Base-by-base conservation (phyloP, 1,284 basidiomycete genomes). In the Taiwanofungus camphoratus region DNA sequence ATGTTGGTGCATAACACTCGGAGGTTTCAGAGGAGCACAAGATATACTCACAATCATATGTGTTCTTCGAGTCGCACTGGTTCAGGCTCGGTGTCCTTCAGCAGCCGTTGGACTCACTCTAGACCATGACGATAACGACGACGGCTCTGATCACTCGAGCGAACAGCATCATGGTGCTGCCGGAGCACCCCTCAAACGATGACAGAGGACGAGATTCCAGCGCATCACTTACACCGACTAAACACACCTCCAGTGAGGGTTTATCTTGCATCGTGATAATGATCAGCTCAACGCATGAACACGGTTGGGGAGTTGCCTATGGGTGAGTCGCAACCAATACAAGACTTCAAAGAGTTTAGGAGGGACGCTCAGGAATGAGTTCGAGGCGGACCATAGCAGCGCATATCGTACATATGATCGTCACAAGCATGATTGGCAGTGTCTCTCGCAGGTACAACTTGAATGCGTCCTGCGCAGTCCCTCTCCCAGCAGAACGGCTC, bases 41-140 rank as follows among this genome's bases (percentile, higher is more conserved):
- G 40, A 71, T 95, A 29, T 83, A 92, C 55, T 80, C 82, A 21
- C 77, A 87, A 16, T 78, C 77, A 1, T 77, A 80, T 30, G 77
- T 81, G 4, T 84, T 88, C 63, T 97, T 93, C 62, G n/a, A n/a
- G n/a, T n/a, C n/a, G n/a, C n/a, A n/a, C n/a, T n/a, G 74, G 75
- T 42, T 87, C 77, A 1, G 45, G 65, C 55, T 34, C 60, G 57
- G 39, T 47, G 26, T 39, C 50, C 15, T 46, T 68, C 64, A 42
- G 52, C 40, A 42, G 38, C 7, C 67, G 77, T 7, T 74, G 91
- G 5, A 77, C 85, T 62, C 20, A 56, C 62, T 2, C 50, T 52
- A n/a, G 63, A 64, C n/a, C 54, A 54, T n/a, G n/a, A n/a, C 21
- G 54, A 70, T 27, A 66, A 71, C 36, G 62, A 66, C 32, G 66